Conservation (phyloP, 2,329 filamentous ascomycete genomes). For the Trichoderma semiorbis region DNA sequence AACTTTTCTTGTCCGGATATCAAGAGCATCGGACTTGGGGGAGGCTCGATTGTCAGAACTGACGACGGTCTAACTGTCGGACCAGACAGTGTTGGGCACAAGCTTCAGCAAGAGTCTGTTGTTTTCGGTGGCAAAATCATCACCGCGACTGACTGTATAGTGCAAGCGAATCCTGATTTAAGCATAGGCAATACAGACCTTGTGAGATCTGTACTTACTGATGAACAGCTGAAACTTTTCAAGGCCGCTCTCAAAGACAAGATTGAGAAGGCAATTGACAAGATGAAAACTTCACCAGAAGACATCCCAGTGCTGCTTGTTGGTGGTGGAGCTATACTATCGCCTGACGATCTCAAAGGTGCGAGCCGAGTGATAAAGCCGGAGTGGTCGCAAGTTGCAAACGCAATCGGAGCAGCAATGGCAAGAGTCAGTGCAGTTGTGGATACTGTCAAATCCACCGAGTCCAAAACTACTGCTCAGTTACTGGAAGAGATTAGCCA, state of each 20-base stretch:
- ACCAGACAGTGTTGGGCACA: slow-evolving; percentile 60
- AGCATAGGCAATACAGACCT: slow-evolving; percentile 42
- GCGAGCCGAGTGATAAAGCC: slow-evolving; percentile 56
- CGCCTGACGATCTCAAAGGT: slow-evolving; percentile 52
- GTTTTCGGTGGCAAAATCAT: slow-evolving; percentile 55
- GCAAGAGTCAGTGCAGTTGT: slow-evolving; percentile 55
- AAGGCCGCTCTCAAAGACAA: slow-evolving; percentile 44
- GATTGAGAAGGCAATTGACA: slow-evolving; percentile 56
- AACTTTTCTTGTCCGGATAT: slow-evolving; percentile 58
- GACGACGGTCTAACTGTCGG: slow-evolving; percentile 46
- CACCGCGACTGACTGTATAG: slow-evolving; percentile 57
- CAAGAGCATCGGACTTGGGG: slow-evolving; percentile 57
- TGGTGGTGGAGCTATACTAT: slow-evolving; percentile 59
- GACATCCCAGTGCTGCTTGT: slow-evolving; percentile 59
- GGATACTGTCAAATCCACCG: slow-evolving; percentile 49
- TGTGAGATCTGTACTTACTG: slow-evolving; percentile 30
- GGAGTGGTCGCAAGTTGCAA: slow-evolving; percentile 56
- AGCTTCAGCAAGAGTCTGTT: slow-evolving; percentile 50
- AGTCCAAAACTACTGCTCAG: slow-evolving; percentile 36
- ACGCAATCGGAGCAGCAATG: slow-evolving; percentile 63
- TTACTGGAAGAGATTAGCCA: slow-evolving; percentile 37
- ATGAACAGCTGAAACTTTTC: slow-evolving; percentile 37
- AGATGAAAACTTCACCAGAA: slow-evolving; percentile 60
- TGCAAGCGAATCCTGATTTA: slow-evolving; percentile 32
- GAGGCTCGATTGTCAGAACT: slow-evolving; percentile 51